Conservation (phyloP, 768 basidiomycete species). For the Serendipita vermifera region DNA sequence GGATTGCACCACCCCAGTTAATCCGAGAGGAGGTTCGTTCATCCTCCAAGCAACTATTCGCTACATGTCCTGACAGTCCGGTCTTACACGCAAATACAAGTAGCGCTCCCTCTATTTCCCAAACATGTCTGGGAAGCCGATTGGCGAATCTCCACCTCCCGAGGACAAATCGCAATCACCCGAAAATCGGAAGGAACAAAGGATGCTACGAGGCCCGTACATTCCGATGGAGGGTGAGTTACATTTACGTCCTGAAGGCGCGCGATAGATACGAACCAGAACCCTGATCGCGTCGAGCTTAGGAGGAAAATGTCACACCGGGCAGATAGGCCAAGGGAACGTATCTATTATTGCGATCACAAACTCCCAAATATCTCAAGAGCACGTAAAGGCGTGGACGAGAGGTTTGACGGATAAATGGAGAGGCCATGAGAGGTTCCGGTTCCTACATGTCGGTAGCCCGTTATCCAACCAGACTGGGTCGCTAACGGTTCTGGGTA, state of each 20-base stretch:
- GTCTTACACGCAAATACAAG: not conserved
- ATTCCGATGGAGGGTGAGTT: not conserved
- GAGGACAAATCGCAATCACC: not conserved
- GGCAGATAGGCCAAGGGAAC: conserved; percentile 58
- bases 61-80: not conserved
- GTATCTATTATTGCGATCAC: conserved; percentile 73
- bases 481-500: conserved; percentile 28
- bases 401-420: conserved; percentile 42
- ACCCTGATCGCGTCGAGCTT: conserved; percentile 25
- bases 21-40: conserved; percentile 77
- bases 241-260: no score
- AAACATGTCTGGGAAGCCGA: conserved; percentile 59
- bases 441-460: conserved; percentile 40
- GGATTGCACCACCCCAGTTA: conserved; percentile 80
- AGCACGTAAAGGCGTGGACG: conserved; percentile 65
- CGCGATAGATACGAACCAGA: conserved; percentile 34
- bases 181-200: not conserved
- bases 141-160: conserved; percentile 28
- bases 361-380: conserved; percentile 75
- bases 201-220: not conserved
- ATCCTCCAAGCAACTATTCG: not conserved
- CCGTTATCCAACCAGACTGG: not conserved
- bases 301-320: conserved; percentile 52
- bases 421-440: conserved; percentile 45
- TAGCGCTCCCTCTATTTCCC: conserved; percentile 91